Base-by-base conservation (phyloP, 2,329 filamentous ascomycete genomes). In the Fusarium mexicanum region DNA sequence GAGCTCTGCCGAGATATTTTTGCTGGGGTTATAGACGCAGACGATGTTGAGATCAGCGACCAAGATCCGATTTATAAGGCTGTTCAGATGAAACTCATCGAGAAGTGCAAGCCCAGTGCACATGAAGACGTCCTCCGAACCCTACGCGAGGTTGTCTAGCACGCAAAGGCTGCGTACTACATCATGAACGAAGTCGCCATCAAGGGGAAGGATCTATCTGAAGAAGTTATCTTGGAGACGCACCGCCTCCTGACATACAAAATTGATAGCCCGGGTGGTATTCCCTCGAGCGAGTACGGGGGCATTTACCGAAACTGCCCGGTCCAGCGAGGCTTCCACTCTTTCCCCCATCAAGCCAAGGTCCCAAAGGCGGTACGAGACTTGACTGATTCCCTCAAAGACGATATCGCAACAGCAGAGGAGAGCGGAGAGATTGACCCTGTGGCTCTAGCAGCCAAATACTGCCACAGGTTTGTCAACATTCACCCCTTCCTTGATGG, bases 401-500 rank as follows among this genome's bases (percentile, higher is more conserved):
- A 26, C 0, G 79, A 82, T 12, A 67, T 83, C 37, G 17, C 22
- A 2, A 4, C 3, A 46, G 69, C 17, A n/a, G 57, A 11, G 13
- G n/a, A 2, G 10, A 38, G 14, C 1, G 40, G 64, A 1, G 16
- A 57, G 4, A 48, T 80, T 1, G 78, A 83, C 40, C 76, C 81
- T 0, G 67, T 77, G n/a, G 71, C 70, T 2, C 58, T 83, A 1
- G 78, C 77, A 14, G 76, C 76, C n/a, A 76, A 77, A 31, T 79
- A 79, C 33, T 79, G 72, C 38, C 74, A 82, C 16, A 60, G 53
- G 0, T 79, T 83, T 31, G 77, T 82, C 44, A 79, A 74, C 24
- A 83, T 83, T 10, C 80, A 84, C 20, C 82, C 81, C 0, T 84
- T 83, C 40, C 64, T 69, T 2, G 81, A 83, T 29, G 82, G 81